A percentile compares a stretch with the other conserved stretches of the same genome.
Conservation (phyloP, 2,329 filamentous ascomycete species). For the Phialemoniopsis sp. region DNA sequence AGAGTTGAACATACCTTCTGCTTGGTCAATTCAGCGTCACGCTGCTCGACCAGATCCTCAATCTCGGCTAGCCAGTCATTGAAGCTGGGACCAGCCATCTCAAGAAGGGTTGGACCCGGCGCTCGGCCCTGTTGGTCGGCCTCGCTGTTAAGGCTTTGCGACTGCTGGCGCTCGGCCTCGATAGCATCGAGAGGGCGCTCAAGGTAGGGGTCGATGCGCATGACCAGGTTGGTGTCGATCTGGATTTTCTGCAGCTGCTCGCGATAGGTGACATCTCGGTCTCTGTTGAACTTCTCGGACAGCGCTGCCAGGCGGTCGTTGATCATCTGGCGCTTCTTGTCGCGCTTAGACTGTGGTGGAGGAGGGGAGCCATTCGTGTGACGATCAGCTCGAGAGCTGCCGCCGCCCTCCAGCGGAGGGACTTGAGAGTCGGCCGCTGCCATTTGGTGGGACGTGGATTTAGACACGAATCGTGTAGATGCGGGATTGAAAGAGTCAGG, state of each 20-base stretch:
- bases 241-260: conserved; percentile 91
- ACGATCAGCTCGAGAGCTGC: conserved; percentile 14
- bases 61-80: conserved; percentile 80
- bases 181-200: conserved; percentile 39
- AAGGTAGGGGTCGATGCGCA: conserved; percentile 78
- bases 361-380: conserved; percentile 21
- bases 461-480: no score
- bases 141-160: conserved; percentile 28
- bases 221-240: conserved; percentile 81
- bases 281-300: conserved; percentile 72
- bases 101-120: conserved; percentile 51
- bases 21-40: conserved; percentile 77
- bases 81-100: conserved; percentile 81
- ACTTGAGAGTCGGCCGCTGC: conserved; percentile 6
- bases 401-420: conserved; percentile 4
- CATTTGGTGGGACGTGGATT: not conserved
- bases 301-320: conserved; percentile 75
- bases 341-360: conserved; percentile 68
- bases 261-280: conserved; percentile 79
- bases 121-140: conserved; percentile 24
- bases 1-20: conserved; percentile 63
- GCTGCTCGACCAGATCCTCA: conserved; percentile 82
- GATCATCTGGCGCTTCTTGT: conserved; percentile 82
- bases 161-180: conserved; percentile 34
- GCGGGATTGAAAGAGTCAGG: no score